Percentiles rank a stretch among this genome's conserved stretches.
Conservation (phyloP, 306 rosid species). For the Malus domestica region DNA sequence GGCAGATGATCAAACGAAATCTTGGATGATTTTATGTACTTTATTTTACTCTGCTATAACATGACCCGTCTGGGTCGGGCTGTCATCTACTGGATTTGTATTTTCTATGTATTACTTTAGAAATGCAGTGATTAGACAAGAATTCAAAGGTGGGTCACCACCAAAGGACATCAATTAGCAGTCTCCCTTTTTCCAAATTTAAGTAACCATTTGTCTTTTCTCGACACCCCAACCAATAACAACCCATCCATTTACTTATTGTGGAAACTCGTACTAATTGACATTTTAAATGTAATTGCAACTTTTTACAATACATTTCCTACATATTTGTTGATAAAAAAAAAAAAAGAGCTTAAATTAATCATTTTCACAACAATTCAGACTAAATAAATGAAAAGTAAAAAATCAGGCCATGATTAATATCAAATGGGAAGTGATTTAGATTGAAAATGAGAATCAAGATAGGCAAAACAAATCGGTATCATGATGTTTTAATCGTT, state of each 20-base stretch:
- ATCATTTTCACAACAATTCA: too few species aligned
- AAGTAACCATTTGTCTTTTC: constrained; percentile 33
- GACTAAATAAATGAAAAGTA: too few species aligned
- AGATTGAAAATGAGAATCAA: too few species aligned
- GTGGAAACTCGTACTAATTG: neutral
- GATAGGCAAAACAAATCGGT: too few species aligned
- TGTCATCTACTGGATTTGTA: neutral
- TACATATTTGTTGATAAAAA: too few species aligned
- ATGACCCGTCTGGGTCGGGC: neutral
- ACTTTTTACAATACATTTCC: too few species aligned
- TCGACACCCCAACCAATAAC: constrained; percentile 15
- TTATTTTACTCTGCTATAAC: neutral
- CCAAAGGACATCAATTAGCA: constrained; percentile 27
- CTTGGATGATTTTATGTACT: constrained; percentile 11
- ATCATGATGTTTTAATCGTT: too few species aligned
- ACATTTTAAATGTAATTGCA: too few species aligned
- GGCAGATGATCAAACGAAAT: constrained; percentile 9
- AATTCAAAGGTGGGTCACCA: constrained; percentile 66
- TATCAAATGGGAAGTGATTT: too few species aligned
- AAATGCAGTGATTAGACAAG: constrained; percentile 49
- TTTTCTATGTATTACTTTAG: constrained; percentile 7
- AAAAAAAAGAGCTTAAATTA: too few species aligned
- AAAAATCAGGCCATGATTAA: too few species aligned
- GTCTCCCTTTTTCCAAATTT: constrained; percentile 10
- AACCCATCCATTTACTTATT: constrained; percentile 12